Evolutionary conservation across 2,329 filamentous ascomycete species (phyloP).

Genomic region (Waltergamsia citrina): DNA sequence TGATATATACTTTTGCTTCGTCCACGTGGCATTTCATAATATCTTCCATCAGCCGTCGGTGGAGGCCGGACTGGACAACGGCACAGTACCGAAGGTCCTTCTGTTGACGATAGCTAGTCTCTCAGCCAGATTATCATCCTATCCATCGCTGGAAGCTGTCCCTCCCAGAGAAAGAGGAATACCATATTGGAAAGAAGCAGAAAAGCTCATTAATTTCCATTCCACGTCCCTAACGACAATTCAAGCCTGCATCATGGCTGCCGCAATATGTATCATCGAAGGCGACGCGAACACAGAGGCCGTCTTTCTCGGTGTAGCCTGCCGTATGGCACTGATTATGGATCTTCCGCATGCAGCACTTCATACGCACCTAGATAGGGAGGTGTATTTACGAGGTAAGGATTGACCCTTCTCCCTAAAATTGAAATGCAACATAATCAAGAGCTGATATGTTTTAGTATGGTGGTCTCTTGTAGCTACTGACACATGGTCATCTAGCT

Average conservation of each 20-base stretch:
- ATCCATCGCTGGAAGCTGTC: conserved; percentile 9
- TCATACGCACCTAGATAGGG: conserved; percentile 16
- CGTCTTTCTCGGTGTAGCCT: conserved; percentile 25
- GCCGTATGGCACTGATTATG: conserved; percentile 21
- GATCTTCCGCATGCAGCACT: conserved; percentile 20
- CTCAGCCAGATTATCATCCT: conserved; percentile 14
- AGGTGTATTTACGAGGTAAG: conserved; percentile 21
- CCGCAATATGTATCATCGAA: conserved; percentile 19
- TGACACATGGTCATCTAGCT: conserved; percentile 12
- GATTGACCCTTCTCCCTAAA: background rate
- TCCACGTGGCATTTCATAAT: conserved; percentile 23
- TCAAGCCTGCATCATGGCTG: conserved; percentile 27
- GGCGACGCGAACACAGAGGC: conserved; percentile 23
- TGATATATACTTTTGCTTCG: conserved; percentile 21
- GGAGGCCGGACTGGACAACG: conserved; percentile 11
- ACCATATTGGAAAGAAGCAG: conserved; percentile 10
- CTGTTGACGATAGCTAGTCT: conserved; percentile 15
- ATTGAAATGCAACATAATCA: background rate
- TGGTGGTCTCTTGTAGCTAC: conserved; percentile 13
- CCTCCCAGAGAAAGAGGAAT: conserved; percentile 12
- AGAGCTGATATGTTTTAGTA: conserved; percentile 5
- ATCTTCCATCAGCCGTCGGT: conserved; percentile 19
- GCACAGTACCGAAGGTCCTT: conserved; percentile 10
- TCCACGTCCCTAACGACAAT: conserved; percentile 23
- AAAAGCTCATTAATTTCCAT: conserved; percentile 19